Evolutionary conservation across 2,329 filamentous ascomycete genomes (phyloP).

Genomic region (Fusarium goolgardi): DNA sequence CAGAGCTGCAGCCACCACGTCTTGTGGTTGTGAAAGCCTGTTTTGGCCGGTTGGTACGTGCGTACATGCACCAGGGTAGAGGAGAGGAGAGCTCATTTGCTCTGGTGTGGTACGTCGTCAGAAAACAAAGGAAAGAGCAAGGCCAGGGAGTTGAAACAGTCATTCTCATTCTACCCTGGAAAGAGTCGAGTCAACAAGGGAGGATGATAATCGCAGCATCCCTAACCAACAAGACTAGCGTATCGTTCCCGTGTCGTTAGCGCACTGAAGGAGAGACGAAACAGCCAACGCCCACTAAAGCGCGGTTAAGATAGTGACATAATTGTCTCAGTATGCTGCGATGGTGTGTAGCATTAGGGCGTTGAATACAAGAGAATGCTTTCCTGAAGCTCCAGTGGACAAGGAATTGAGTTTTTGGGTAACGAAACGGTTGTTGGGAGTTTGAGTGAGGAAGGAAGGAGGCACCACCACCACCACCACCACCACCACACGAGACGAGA

Average conservation of each 20-base stretch:
- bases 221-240: slow-evolving; percentile 26
- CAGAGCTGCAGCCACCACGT: slow-evolving; percentile 34
- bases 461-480: neutral
- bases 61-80: neutral
- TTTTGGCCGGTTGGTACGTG: slow-evolving; percentile 20
- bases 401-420: slow-evolving; percentile 29
- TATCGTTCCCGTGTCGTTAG: slow-evolving; percentile 34
- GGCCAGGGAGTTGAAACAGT: slow-evolving; percentile 7
- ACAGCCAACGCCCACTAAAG: slow-evolving; percentile 25
- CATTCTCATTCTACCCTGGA: slow-evolving; percentile 22
- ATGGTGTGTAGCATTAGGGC: slow-evolving; percentile 36
- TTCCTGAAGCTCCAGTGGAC: slow-evolving; percentile 10
- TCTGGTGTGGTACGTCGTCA: neutral
- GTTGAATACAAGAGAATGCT: slow-evolving; percentile 46
- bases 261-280: slow-evolving; percentile 23
- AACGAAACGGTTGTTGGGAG: slow-evolving; percentile 17
- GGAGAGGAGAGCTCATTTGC: neutral
- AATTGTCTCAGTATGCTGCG: slow-evolving; percentile 20
- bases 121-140: slow-evolving; percentile 2
- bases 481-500: neutral
- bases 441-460: slow-evolving; percentile 19
- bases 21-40: slow-evolving; percentile 41
- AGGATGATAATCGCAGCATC: slow-evolving; percentile 4
- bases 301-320: slow-evolving; percentile 27
- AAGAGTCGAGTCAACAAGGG: slow-evolving; percentile 17